Percentiles rank a stretch among this genome's conserved stretches.
These are phyloP conservation scores for Fusarium drepaniforme DNA, from an alignment of 2,329 filamentous ascomycete genomes.

Conservation along the genomic window DNA sequence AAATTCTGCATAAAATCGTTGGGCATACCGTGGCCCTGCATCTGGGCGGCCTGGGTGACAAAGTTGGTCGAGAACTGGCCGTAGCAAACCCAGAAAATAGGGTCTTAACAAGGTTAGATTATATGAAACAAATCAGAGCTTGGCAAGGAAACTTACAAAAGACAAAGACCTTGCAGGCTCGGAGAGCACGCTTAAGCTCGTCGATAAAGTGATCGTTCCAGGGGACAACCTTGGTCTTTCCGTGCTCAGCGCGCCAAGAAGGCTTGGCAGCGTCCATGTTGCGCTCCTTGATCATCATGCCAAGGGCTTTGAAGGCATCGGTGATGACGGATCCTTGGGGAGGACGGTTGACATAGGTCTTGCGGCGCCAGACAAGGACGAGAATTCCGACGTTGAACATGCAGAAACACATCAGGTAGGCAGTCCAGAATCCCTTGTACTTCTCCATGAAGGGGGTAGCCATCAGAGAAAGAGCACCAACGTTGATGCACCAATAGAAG, in stretches of 20 bases:
- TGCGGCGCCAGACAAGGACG: slow-evolving; percentile 61
- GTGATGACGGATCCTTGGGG: slow-evolving; percentile 74
- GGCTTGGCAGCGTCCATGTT: slow-evolving; percentile 74
- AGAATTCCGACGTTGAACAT: slow-evolving; percentile 73
- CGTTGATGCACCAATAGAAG: slow-evolving; percentile 80
- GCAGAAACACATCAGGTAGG: slow-evolving; percentile 68
- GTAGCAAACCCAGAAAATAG: slow-evolving; percentile 77
- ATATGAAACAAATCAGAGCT: not conserved
- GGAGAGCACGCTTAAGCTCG: slow-evolving; percentile 73
- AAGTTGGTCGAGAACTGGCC: slow-evolving; percentile 76
- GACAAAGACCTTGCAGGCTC: slow-evolving; percentile 79
- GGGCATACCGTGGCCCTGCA: slow-evolving; percentile 74
- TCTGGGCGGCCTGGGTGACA: slow-evolving; percentile 69
- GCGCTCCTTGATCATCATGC: slow-evolving; percentile 55
- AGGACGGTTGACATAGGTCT: slow-evolving; percentile 63
- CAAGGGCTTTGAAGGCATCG: slow-evolving; percentile 68
- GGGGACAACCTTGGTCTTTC: slow-evolving; percentile 55
- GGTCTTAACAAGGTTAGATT: slow-evolving; percentile 49
- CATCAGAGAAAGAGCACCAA: slow-evolving; percentile 77
- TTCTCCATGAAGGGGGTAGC: slow-evolving; percentile 77
- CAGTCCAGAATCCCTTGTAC: slow-evolving; percentile 76
- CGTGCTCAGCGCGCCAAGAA: slow-evolving; percentile 68
- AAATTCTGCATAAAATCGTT: slow-evolving; percentile 79
- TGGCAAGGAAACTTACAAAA: slow-evolving; percentile 56
- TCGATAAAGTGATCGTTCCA: slow-evolving; percentile 81